Conservation (phyloP, 768 basidiomycete species). For the Filobasidium floriforme region DNA sequence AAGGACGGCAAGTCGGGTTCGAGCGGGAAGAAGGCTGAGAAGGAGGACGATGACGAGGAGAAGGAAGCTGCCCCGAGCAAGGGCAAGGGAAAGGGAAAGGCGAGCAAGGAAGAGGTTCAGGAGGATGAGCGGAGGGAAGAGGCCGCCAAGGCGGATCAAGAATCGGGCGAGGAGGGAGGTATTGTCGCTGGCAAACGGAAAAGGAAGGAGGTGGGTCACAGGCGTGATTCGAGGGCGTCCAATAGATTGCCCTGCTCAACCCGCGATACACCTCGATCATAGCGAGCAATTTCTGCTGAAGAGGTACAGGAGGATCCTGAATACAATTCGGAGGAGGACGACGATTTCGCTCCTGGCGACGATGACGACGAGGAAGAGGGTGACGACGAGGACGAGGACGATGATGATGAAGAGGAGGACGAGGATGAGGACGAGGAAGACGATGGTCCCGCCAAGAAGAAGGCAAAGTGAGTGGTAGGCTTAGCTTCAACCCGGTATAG, state of each 20-base stretch:
- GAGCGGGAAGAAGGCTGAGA: slow-evolving; percentile 8
- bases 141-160: slow-evolving; percentile 8
- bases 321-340: slow-evolving; percentile 22
- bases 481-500: background rate
- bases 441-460: slow-evolving; percentile 13
- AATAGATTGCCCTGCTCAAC: background rate
- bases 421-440: slow-evolving; percentile 10
- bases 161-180: slow-evolving; percentile 3
- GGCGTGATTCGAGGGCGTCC: background rate
- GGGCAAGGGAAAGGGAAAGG: slow-evolving; percentile 25
- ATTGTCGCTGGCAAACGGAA: slow-evolving; percentile 12
- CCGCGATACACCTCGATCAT: background rate
- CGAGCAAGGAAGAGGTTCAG: slow-evolving; percentile 23
- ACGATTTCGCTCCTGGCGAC: slow-evolving; percentile 24
- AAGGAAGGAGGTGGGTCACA: slow-evolving; percentile 13
- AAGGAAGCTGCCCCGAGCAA: slow-evolving; percentile 22
- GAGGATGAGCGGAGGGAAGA: slow-evolving; percentile 17
- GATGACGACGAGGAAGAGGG: slow-evolving; percentile 27
- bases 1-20: no score
- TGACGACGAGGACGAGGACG: slow-evolving; percentile 26
- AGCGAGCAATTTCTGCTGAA: slow-evolving; percentile 6
- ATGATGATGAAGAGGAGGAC: slow-evolving; percentile 32
- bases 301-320: slow-evolving; percentile 21
- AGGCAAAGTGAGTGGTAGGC: slow-evolving; percentile 3
- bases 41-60: slow-evolving; percentile 23